phyloP scores from a whole-genome alignment of 352 stramenopile genomes.

The Elongisporangium prolatum region DNA sequence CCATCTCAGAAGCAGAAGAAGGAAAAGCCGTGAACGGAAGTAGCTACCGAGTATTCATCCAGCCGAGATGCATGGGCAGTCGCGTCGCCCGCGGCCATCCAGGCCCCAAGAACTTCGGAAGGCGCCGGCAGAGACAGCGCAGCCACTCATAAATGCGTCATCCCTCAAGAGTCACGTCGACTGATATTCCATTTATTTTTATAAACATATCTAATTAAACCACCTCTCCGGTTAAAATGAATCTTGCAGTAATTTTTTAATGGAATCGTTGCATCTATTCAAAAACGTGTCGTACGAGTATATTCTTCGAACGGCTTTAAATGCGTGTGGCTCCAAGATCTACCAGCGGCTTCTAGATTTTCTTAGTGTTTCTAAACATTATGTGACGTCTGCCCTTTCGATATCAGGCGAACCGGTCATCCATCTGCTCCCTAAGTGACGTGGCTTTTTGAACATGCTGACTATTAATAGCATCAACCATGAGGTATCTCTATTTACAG shows the following conservation, averaged over 20 bases:
- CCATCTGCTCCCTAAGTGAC: too few relatives aligned
- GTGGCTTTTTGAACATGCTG: too few relatives aligned
- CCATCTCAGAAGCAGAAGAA: slow-evolving; percentile 29
- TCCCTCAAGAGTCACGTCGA: not conserved
- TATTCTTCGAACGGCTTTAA: not conserved
- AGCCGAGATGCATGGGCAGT: not conserved
- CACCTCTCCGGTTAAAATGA: not conserved
- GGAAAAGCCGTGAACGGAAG: not conserved
- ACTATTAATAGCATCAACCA: too few relatives aligned
- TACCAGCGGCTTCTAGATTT: not conserved
- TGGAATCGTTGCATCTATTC: not conserved
- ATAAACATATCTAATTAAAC: not conserved
- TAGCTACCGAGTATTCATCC: not conserved
- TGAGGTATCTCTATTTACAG: too few relatives aligned
- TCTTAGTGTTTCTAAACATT: not conserved
- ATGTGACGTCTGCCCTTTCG: not conserved
- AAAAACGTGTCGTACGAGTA: not conserved
- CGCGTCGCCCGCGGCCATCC: not conserved
- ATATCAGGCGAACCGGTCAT: not conserved
- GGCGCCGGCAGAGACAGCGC: not conserved
- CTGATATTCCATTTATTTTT: not conserved
- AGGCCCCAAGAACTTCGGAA: not conserved
- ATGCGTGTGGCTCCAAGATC: not conserved
- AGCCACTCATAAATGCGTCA: not conserved
- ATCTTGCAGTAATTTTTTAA: not conserved